Evolutionary conservation across 352 stramenopile species (phyloP), one percentile per base, ranked within the genome.

Genomic region (Globisporangium acanthophoron): DNA sequence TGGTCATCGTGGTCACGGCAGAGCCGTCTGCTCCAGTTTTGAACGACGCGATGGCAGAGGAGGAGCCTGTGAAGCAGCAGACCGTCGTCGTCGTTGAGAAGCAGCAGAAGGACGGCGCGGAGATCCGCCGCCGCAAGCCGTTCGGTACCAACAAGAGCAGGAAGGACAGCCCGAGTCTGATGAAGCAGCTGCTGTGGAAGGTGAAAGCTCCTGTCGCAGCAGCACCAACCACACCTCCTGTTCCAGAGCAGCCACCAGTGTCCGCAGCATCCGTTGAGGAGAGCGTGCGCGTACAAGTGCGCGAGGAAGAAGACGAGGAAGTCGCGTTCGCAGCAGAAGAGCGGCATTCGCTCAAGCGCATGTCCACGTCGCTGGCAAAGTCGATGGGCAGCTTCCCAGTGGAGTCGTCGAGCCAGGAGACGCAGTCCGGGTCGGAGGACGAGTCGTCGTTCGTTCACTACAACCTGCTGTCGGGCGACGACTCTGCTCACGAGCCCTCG

Each of bases 141-240:
- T 9, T 48, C 49, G 27, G 20, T 0, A 58, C 46, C 49, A 71
- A 58, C 43, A 45, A 29, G 15, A 37, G 52, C n/a, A n/a, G 43
- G 47, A 60, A 39, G 13, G 20, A 52, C 8, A 18, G 33, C 16
- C 35, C 62, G 40, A 73, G 58, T 56, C 54, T 81, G 35, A 56
- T 84, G n/a, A 87, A 85, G 68, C 74, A 85, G 53, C 37, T 85
- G 39, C 63, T 84, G 33, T 88, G 78, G 78, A 85, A 87, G 58
- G 72, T 69, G 44, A 88, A 88, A 33, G 35, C 31, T 27, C 15
- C 67, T 0, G 41, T 60, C 1, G 15, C 50, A 7, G 9, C 56
- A 7, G 21, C 27, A 12, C 7, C 55, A 15, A 24, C 39, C 33
- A 27, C 57, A 21, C 11, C 52, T 43, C 21, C 49, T 24, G 43